Conservation (phyloP, 2,329 filamentous ascomycete species). For the Diaporthe nobilis region DNA sequence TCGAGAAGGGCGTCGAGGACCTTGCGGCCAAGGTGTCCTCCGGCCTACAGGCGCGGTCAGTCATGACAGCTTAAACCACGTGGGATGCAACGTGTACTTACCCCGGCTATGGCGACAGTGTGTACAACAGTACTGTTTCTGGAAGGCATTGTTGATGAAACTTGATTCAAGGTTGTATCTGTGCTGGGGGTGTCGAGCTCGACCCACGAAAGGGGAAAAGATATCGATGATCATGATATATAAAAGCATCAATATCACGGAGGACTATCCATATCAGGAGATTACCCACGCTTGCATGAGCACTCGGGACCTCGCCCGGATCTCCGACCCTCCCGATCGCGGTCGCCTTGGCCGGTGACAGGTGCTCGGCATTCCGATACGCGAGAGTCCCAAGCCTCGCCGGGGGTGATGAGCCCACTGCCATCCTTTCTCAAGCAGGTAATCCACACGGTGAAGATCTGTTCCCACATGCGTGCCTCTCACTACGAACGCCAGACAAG, state of each 20-base stretch:
- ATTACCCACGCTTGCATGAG: not conserved
- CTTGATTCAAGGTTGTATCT: not conserved
- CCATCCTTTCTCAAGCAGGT: not conserved
- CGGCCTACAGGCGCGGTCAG: not conserved
- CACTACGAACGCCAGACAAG: not conserved
- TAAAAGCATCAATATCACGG: not conserved
- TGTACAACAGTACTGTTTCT: not conserved
- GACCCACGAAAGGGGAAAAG: not conserved
- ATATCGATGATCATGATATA: not conserved
- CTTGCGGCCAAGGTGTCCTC: constrained; percentile 11
- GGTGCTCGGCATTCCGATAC: too few relatives aligned
- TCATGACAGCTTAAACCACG: not conserved
- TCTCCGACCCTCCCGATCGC: not conserved
- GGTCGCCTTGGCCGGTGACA: too few relatives aligned
- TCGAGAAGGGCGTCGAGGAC: not conserved
- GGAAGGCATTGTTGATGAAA: not conserved
- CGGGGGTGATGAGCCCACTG: not conserved
- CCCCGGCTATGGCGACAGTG: constrained; percentile 12
- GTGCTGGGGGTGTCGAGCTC: not conserved
- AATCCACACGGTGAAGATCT: not conserved
- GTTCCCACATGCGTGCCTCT: too few relatives aligned
- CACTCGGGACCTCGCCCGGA: not conserved
- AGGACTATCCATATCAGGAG: not conserved
- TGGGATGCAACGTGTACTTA: not conserved
- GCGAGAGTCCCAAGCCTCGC: not conserved